A percentile compares a stretch with the other conserved stretches of the same genome.
Conservation (phyloP, 208 protist genomes). For the Sergeia podlipaevii region DNA sequence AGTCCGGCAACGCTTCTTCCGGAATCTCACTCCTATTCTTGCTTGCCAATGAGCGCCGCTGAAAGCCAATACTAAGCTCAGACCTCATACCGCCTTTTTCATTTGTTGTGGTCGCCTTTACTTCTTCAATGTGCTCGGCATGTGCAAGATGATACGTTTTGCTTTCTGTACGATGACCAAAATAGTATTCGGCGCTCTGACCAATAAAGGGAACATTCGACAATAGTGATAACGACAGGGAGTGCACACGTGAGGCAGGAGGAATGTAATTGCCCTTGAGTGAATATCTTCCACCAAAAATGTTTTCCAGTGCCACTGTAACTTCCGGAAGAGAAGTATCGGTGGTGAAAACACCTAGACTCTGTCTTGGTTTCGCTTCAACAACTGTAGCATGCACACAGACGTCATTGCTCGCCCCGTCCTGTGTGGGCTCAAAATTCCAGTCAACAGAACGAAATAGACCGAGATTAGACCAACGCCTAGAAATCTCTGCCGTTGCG, state of each 20-base stretch:
- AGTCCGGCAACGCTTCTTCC: slow-evolving; percentile 36
- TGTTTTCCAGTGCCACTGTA: slow-evolving; percentile 64
- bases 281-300: slow-evolving; percentile 71
- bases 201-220: slow-evolving; percentile 83
- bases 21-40: slow-evolving; percentile 40
- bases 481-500: slow-evolving; percentile 44
- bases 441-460: slow-evolving; percentile 75
- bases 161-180: slow-evolving; percentile 55
- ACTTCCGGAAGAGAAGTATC: slow-evolving; percentile 78
- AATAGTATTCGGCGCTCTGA: slow-evolving; percentile 71
- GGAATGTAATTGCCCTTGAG: slow-evolving; percentile 81
- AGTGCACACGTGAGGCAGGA: slow-evolving; percentile 68
- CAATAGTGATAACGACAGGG: slow-evolving; percentile 59
- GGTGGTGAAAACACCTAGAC: slow-evolving; percentile 78
- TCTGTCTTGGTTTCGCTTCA: slow-evolving; percentile 64
- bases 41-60: slow-evolving; percentile 47
- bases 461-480: slow-evolving; percentile 56
- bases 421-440: slow-evolving; percentile 76
- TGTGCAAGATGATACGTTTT: slow-evolving; percentile 62
- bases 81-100: slow-evolving; percentile 46
- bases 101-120: slow-evolving; percentile 53
- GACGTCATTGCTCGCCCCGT: slow-evolving; percentile 60
- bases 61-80: slow-evolving; percentile 66
- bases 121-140: slow-evolving; percentile 63
- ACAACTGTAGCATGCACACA: slow-evolving; percentile 74